These are phyloP conservation scores for Aspergillus proliferans DNA, from an alignment of 2,329 filamentous ascomycete genomes.

Conservation along the genomic window DNA sequence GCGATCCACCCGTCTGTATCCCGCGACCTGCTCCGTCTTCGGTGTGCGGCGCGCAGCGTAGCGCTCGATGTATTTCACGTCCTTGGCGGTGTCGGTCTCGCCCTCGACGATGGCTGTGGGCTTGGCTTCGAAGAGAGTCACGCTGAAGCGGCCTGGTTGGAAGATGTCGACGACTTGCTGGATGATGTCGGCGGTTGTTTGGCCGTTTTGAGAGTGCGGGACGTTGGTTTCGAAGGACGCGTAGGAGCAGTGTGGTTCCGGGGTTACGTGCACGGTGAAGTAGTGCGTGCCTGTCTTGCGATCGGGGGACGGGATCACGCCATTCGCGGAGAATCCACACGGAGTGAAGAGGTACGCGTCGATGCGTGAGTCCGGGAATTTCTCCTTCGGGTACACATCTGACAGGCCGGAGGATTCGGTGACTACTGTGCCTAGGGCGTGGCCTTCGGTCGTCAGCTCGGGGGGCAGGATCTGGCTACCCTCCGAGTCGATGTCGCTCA, in stretches of 20 bases:
- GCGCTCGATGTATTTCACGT: slow-evolving; percentile 38
- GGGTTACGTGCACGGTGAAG: slow-evolving; percentile 97
- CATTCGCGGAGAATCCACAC: slow-evolving; percentile 95
- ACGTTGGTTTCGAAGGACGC: slow-evolving; percentile 99
- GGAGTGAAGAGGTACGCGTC: slow-evolving; percentile 96
- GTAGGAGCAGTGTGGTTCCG: slow-evolving; percentile 93
- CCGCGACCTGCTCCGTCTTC: slow-evolving; percentile 70
- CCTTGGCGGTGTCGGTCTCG: slow-evolving; percentile 25
- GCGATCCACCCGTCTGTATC: slow-evolving; percentile 83
- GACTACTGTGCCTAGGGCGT: slow-evolving; percentile 85
- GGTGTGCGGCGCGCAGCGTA: slow-evolving; percentile 39
- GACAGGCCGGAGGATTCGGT: slow-evolving; percentile 84
- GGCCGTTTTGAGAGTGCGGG: slow-evolving; percentile 77
- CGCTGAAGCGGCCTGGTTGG: slow-evolving; percentile 93
- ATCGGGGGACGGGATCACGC: slow-evolving; percentile 75
- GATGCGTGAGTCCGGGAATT: slow-evolving; percentile 87
- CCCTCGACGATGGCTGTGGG: slow-evolving; percentile 32
- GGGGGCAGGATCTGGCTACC: slow-evolving; percentile 51
- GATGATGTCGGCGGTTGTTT: slow-evolving; percentile 83
- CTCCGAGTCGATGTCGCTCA: slow-evolving; percentile 53
- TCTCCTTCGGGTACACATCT: slow-evolving; percentile 76
- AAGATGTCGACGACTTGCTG: slow-evolving; percentile 94
- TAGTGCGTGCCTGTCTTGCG: slow-evolving; percentile 66
- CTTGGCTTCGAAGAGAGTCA: slow-evolving; percentile 94
- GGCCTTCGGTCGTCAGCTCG: slow-evolving; percentile 83